phyloP scores from a whole-genome alignment of 2,329 filamentous ascomycete species.

The Xylariaceae sp. region DNA sequence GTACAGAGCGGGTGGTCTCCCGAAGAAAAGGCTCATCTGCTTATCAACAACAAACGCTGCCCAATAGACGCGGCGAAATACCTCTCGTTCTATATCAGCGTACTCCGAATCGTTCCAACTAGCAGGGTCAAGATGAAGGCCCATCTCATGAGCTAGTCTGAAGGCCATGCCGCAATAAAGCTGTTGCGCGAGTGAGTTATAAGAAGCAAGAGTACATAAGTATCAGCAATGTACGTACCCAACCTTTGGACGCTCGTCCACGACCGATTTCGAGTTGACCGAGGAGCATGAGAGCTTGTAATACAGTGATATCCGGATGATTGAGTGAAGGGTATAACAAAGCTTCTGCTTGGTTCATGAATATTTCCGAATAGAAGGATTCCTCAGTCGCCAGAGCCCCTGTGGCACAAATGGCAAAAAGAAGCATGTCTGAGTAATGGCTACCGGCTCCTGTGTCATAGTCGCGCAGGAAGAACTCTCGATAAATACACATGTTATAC shows the following conservation, averaged over 20 bases:
- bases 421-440: slow-evolving; percentile 49
- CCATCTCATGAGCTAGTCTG: slow-evolving; percentile 51
- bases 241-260: slow-evolving; percentile 48
- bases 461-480: slow-evolving; percentile 50
- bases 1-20: slow-evolving; percentile 48
- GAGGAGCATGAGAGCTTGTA: slow-evolving; percentile 44
- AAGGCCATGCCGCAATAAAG: slow-evolving; percentile 52
- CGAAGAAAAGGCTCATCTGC: slow-evolving; percentile 51
- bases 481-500: slow-evolving; percentile 49
- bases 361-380: slow-evolving; percentile 39
- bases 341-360: slow-evolving; percentile 43
- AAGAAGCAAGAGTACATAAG: too few relatives aligned
- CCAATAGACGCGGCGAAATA: slow-evolving; percentile 49
- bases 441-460: slow-evolving; percentile 45
- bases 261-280: slow-evolving; percentile 48
- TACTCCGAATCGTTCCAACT: slow-evolving; percentile 46
- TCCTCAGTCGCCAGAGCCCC: slow-evolving; percentile 47
- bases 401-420: slow-evolving; percentile 49
- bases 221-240: slow-evolving; percentile 23
- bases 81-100: slow-evolving; percentile 43
- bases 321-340: slow-evolving; percentile 45
- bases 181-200: too few relatives aligned
- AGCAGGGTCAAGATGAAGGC: slow-evolving; percentile 49
- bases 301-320: slow-evolving; percentile 44
- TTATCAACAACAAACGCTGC: slow-evolving; percentile 50